These are phyloP conservation scores for Chlorella variabilis DNA, from an alignment of 163 green algal genomes.

Conservation along the genomic window DNA sequence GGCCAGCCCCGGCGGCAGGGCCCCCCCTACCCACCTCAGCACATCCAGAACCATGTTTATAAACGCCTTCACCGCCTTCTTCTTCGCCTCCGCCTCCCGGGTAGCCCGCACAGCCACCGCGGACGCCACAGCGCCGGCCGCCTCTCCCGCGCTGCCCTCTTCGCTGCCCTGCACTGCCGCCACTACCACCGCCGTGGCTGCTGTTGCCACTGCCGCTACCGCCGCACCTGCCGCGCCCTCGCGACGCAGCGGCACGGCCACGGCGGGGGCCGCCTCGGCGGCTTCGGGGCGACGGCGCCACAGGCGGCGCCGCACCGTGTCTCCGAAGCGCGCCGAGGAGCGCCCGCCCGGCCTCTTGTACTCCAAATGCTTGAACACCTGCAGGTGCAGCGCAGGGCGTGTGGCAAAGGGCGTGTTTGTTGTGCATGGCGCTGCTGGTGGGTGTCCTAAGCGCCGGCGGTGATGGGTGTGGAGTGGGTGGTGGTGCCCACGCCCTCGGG, in stretches of 20 bases:
- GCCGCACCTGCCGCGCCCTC: background rate
- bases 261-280: background rate
- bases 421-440: too few species aligned
- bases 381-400: background rate
- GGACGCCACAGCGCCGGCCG: background rate
- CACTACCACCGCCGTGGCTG: background rate
- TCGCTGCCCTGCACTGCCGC: background rate
- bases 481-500: too few species aligned
- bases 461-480: too few species aligned
- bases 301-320: slow-evolving; percentile 52
- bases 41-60: slow-evolving; percentile 49
- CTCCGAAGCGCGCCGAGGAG: slow-evolving; percentile 48
- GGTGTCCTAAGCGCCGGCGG: too few species aligned
- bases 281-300: slow-evolving; percentile 31
- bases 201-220: background rate
- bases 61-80: slow-evolving; percentile 51
- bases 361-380: slow-evolving; percentile 53
- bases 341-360: slow-evolving; percentile 56
- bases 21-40: slow-evolving; percentile 26
- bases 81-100: slow-evolving; percentile 34
- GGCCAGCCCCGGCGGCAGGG: too few species aligned
- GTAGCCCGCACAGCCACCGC: background rate
- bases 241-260: background rate
- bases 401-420: background rate
- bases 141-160: background rate